Base-by-base conservation (phyloP, 139 green algal species). In the Coelastrella sp. region DNA sequence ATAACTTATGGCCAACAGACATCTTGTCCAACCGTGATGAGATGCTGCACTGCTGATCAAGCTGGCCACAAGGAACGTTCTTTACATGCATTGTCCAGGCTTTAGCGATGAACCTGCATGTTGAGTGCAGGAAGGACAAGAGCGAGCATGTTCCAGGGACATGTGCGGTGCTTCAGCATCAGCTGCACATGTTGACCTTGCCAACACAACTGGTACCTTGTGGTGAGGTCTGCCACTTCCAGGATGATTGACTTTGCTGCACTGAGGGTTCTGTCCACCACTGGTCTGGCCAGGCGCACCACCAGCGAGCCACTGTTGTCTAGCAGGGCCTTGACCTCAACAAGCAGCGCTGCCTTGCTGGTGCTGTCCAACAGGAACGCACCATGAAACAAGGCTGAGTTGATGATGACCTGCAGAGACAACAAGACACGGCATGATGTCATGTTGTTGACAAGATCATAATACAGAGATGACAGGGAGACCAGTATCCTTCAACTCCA, bases 271-370 rank as follows among this genome's bases (percentile, higher is more conserved):
- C 53, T 38, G 23, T 51, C 48, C 35, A 82, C 51, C 23, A 82
- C 75, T 27, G 75, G 75, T 27, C 23, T n/a, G 5, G 75, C 75
- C 35, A 82, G 34, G 35, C 35, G 53, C 51, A 82, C 53, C 35
- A 84, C 78, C 60, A 84, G 60, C 23, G n/a, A 50, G n/a, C 60
- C 78, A 13, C 40, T 75, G 78, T 21, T 74, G 40, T 45, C 62
- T 32, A 84, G 78, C 78, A 84, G 78, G 3, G 5, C 60, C 60
- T 35, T 34, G 48, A 84, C 78, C 40, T 84, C 78, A 3, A 25
- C 40, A 13, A 76, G 59, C 4, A 84, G 27, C 3, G 40, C 45
- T 15, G 60, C 78, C 43, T 84, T 84, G 27, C 27, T 48, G 30
- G 25, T n/a, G 25, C 15, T 21, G 60, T 75, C 37, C 3, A 84